Evolutionary conservation across 257 asterid genomes (phyloP), one percentile per base, ranked within the genome.

Genomic region (Echites panduratus): DNA sequence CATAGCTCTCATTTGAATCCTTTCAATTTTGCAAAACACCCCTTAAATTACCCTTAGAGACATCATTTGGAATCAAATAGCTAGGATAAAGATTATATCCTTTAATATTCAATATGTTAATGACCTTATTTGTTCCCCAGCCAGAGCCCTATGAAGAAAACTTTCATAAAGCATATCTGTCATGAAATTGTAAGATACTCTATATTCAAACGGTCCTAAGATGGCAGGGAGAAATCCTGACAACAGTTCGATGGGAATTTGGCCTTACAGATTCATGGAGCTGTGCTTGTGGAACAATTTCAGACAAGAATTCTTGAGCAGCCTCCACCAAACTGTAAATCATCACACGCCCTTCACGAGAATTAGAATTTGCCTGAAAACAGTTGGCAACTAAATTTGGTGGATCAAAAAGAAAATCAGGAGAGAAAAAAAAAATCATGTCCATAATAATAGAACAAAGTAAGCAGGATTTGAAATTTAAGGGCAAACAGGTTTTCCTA

Each of bases 311-410:
- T 81, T 94, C 99, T 81, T 94, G 99, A 65, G 99, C 99, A 85
- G 95, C 97, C 85, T 94, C 99, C 75, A 94, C 99, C 84, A 94
- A 85, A 86, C 82, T 91, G 89, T 89, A 91, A 78, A 94, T 87
- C 99, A 94, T 94, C 73, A 91, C 99, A 11, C 99, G 98, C 56
- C 99, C 98, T 89, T 91, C 99, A 81, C 98, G 90, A 70, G 99
- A 88, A 82, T 91, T 89, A 75, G 90, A 86, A 84, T 85, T 87
- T 76, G 99, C 99, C 98, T 94, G n/a, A 87, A 56, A 79, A 76
- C 43, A 66, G 66, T 76, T 77, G 63, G 62, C 70, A 72, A 72
- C 58, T 57, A 50, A 56, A 32, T 45, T 26, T 38, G 70, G 12
- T 72, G 32, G 53, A 43, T 73, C 53, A 73, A 24, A 47, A 70